These are phyloP conservation scores for Gracilaria vermiculophylla DNA, from an alignment of 23 red algal genomes.

Conservation along the genomic window DNA sequence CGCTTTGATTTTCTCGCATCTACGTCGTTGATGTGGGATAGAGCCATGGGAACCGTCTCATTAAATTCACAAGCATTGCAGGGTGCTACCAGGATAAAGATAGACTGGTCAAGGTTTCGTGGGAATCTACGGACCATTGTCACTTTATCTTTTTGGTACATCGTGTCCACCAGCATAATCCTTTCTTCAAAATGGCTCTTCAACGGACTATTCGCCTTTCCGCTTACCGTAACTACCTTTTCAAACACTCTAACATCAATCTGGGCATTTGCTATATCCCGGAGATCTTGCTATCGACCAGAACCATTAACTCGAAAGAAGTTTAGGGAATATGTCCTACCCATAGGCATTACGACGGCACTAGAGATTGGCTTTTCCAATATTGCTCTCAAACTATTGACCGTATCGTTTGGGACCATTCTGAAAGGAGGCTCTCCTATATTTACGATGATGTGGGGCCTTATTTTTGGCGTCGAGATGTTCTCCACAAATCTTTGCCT, in stretches of 20 bases:
- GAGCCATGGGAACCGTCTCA: not conserved
- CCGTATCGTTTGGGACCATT: constrained; percentile 92
- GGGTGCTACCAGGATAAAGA: not conserved
- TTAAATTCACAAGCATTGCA: not conserved
- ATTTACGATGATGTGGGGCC: constrained; percentile 91
- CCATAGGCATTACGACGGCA: constrained; percentile 86
- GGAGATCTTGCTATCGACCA: not conserved
- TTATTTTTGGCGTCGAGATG: constrained; percentile 78
- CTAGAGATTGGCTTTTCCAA: constrained; percentile 96
- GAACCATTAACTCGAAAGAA: constrained; percentile 56
- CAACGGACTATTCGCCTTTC: constrained; percentile 68
- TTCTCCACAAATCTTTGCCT: constrained; percentile 71
- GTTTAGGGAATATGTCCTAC: constrained; percentile 76
- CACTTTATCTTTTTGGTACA: constrained; percentile 49
- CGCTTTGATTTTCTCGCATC: not conserved
- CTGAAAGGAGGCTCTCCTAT: constrained; percentile 94
- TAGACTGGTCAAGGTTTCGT: not conserved
- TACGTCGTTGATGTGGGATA: not conserved
- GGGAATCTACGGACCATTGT: constrained; percentile 25
- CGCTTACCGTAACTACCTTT: constrained; percentile 69
- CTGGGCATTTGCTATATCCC: constrained; percentile 56
- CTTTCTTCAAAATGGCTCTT: constrained; percentile 81
- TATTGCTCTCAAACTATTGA: constrained; percentile 80
- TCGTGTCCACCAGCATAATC: constrained; percentile 74
- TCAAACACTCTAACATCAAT: constrained; percentile 68